phyloP scores from a whole-genome alignment of 441 rosid species.

The Croton setiger region DNA sequence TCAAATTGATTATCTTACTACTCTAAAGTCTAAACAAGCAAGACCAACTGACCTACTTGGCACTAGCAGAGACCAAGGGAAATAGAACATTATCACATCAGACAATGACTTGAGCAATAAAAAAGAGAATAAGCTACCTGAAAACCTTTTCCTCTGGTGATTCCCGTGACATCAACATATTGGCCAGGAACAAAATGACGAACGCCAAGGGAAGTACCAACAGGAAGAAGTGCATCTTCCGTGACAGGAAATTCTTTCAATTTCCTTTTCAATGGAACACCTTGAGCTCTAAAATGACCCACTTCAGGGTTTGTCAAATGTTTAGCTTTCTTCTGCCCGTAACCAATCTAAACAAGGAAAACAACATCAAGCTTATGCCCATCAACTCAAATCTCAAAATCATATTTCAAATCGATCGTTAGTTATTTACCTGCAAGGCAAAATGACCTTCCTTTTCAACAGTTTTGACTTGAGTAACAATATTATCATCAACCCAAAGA shows the following conservation, averaged over 20 bases:
- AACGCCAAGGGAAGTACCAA: conserved; percentile 70
- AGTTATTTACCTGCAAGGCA: conserved; percentile 61
- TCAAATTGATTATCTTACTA: too few species aligned
- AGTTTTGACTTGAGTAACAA: conserved; percentile 93
- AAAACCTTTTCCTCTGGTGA: conserved; percentile 92
- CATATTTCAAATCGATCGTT: background rate
- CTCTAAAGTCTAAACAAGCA: background rate
- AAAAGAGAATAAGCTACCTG: conserved; percentile 41
- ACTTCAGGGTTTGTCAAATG: conserved; percentile 91
- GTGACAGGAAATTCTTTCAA: conserved; percentile 91
- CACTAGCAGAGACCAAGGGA: background rate
- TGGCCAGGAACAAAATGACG: conserved; percentile 97
- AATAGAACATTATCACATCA: background rate
- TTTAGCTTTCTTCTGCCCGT: conserved; percentile 91
- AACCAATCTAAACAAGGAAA: conserved; percentile 60
- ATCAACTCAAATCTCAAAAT: background rate
- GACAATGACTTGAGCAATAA: background rate
- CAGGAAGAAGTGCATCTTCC: conserved; percentile 90
- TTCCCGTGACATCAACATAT: conserved; percentile 80
- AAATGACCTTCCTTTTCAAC: conserved; percentile 84
- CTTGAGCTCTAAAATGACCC: conserved; percentile 97
- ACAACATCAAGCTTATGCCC: conserved; percentile 19
- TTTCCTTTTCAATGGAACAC: conserved; percentile 88
- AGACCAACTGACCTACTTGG: too few species aligned
- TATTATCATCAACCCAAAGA: conserved; percentile 93